Evolutionary conservation across 2,329 filamentous ascomycete species (phyloP), one percentile per base, ranked within the genome.

Genomic region (Calonectria henricotiae): DNA sequence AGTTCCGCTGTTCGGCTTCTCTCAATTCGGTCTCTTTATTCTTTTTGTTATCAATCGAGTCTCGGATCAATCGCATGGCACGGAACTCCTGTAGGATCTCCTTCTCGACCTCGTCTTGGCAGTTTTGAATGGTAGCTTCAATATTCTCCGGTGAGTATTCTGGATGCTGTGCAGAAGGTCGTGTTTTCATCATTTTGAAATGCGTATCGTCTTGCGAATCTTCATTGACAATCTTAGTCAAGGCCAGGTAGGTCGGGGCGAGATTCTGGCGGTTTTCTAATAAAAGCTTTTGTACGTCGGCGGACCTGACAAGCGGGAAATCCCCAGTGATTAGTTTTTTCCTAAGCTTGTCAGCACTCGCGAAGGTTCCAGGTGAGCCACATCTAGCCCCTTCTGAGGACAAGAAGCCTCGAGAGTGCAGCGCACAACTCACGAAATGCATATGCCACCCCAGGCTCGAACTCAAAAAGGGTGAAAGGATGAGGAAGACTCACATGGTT

Each of bases 1-100:
- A 71, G 62, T 89, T 88, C 1, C 74, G 74, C 32, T 80, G 74
- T 69, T 89, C 78, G 1, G 73, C 73, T 6, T 75, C 79, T 8
- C 78, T 79, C 0, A 75, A 71, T 2, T 79, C 78, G 2, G 77
- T 77, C 12, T 81, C 77, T 1, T 81, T 80, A 1, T 82, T 80
- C 3, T 82, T 80, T n/a, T 60, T 60, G 2, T 60, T 30, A 9
- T 58, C 67, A 15, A 37, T 60, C 15, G 60, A 54, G 6, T 11
- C 35, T 25, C 67, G 70, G 17, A 68, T 41, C 23, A 62, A 25
- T 61, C 78, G 73, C 25, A 73, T 74, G 41, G 68, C 67, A 11
- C 55, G 62, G 15, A 80, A 69, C n/a, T 80, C 78, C 25, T 67
- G 9, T 11, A 75, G 69, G 12, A 76, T 39, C 3, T 70, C 51